Percentiles rank a stretch among this genome's conserved stretches.
Evolutionary conservation across 139 green algal species (phyloP).

Genomic region (Chlamydomonas sp.): DNA sequence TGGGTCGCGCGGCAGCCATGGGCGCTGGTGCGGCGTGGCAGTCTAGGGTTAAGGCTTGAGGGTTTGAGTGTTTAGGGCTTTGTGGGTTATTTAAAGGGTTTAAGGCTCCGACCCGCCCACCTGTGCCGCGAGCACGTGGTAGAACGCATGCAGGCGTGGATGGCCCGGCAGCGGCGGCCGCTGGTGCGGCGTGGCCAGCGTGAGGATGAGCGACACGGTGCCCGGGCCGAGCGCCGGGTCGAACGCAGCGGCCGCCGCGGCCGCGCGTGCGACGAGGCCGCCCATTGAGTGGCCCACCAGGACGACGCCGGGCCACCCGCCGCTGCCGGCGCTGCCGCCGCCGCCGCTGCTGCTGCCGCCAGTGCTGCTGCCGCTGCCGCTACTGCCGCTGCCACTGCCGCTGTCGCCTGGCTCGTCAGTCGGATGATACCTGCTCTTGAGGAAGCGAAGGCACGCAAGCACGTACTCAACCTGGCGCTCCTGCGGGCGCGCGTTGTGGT

Average conservation of each 20-base stretch:
- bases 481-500: constrained; percentile 18
- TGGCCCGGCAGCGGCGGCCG: constrained; percentile 35
- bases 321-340: no score
- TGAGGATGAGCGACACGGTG: constrained; percentile 30
- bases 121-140: background rate
- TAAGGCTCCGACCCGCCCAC: background rate
- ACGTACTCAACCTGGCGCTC: constrained; percentile 41
- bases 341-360: constrained; percentile 1
- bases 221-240: constrained; percentile 26
- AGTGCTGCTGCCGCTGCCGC: constrained; percentile 1
- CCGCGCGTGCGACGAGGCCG: constrained; percentile 48
- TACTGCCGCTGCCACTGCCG: no score
- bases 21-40: no score
- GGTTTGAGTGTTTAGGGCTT: no score
- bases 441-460: constrained; percentile 25
- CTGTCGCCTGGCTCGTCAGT: no score
- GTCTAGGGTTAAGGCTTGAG: no score
- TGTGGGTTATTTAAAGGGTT: no score
- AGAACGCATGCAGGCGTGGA: constrained; percentile 27
- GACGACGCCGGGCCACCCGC: constrained; percentile 37
- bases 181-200: constrained; percentile 36
- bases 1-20: no score
- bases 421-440: constrained; percentile 19
- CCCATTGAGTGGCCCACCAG: constrained; percentile 72
- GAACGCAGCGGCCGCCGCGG: constrained; percentile 19